phyloP scores from a whole-genome alignment of 1,139 yeast genomes.

The Entelexis sorbosivorans region DNA sequence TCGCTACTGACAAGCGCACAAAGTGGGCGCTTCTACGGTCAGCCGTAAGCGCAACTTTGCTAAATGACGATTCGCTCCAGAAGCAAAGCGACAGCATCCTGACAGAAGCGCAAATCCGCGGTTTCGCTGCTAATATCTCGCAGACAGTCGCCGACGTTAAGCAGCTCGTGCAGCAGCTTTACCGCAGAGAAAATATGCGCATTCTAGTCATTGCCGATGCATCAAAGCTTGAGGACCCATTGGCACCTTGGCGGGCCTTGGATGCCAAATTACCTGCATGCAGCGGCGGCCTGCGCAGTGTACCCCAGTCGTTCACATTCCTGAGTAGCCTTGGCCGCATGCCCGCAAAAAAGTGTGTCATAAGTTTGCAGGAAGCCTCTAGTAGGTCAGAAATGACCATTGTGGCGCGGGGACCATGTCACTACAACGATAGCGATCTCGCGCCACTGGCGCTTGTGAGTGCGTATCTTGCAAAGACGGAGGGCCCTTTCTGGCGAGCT shows the following conservation, averaged over 20 bases:
- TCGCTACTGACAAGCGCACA: constrained; percentile 71
- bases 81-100: constrained; percentile 56
- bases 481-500: constrained; percentile 96
- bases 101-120: constrained; percentile 49
- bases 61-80: constrained; percentile 49
- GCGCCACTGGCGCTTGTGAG: constrained; percentile 63
- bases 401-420: constrained; percentile 51
- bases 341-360: constrained; percentile 47
- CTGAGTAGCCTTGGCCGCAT: constrained; percentile 47
- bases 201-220: constrained; percentile 64
- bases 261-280: constrained; percentile 35
- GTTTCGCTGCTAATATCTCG: constrained; percentile 42
- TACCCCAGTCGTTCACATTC: constrained; percentile 42
- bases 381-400: constrained; percentile 70
- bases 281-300: not conserved
- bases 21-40: constrained; percentile 66
- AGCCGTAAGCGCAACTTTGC: constrained; percentile 43
- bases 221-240: not conserved
- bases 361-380: constrained; percentile 72
- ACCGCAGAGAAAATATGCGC: constrained; percentile 51
- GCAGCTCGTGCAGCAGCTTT: constrained; percentile 44
- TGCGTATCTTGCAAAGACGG: constrained; percentile 73
- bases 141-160: constrained; percentile 46
- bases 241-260: constrained; percentile 52
- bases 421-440: constrained; percentile 55